A percentile compares a stretch with the other conserved stretches of the same genome.
phyloP scores from a whole-genome alignment of 495 filamentous ascomycete genomes.

The Hyaloscypha bicolor region DNA sequence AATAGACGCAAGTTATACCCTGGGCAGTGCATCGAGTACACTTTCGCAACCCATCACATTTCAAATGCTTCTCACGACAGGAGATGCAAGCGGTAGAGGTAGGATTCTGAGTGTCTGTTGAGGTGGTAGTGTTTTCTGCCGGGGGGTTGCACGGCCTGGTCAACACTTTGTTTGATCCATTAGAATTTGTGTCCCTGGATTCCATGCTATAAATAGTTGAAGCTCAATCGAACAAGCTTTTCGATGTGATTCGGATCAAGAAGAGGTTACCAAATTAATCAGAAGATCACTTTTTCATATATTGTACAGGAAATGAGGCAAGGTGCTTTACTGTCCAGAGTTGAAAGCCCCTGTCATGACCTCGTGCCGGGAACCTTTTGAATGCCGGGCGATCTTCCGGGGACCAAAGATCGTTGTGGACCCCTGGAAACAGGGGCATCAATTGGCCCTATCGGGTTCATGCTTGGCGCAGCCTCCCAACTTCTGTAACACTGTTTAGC shows the following conservation, averaged over 20 bases:
- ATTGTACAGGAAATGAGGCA: neutral
- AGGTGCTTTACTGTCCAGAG: too few relatives aligned
- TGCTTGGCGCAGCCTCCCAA: neutral
- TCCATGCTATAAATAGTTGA: too few relatives aligned
- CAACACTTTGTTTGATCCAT: neutral
- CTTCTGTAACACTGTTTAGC: too few relatives aligned
- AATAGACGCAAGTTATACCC: conserved; percentile 21
- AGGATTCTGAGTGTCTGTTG: neutral
- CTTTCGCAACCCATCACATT: conserved; percentile 22
- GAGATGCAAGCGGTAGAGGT: conserved; percentile 11
- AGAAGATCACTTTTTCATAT: too few relatives aligned
- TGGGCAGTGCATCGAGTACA: conserved; percentile 23
- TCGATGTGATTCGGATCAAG: too few relatives aligned
- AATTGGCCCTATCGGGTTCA: neutral
- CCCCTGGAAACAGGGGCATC: neutral
- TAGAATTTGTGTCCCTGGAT: too few relatives aligned
- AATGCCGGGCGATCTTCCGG: neutral
- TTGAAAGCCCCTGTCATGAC: too few relatives aligned
- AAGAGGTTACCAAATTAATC: too few relatives aligned
- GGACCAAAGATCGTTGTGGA: neutral
- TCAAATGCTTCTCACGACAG: conserved; percentile 26
- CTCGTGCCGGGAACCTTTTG: neutral
- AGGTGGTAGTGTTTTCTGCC: neutral
- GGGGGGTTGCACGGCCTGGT: neutral
- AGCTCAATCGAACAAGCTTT: too few relatives aligned